Base-by-base conservation (phyloP, 331 rosid genomes). In the Malus hybrid region DNA sequence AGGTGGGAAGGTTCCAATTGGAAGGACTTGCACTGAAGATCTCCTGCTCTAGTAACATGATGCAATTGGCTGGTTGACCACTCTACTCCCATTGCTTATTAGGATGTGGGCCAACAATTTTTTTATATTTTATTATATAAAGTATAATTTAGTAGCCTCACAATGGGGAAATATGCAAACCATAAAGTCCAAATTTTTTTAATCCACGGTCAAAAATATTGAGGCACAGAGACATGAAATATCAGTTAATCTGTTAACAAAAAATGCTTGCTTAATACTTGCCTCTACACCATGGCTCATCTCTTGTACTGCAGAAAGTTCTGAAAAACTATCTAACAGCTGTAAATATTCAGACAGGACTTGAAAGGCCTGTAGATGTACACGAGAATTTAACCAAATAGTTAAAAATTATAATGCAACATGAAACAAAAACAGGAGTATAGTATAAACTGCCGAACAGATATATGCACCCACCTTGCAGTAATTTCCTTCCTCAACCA, bases 201-300 rank as follows among this genome's bases (percentile, higher is more conserved):
- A 69, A 52, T 16, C 46, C 46, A 77, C 12, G 13, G 52, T 8
- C 3, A 34, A 59, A 56, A n/a, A 74, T 63, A 72, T 69, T 70
- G 54, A 52, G 57, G 57, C 66, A 28, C 28, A 42, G 56, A 56
- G n/a, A 34, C 29, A 66, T 57, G 24, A n/a, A 34, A 24, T 33
- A 50, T 33, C 31, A 6, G 11, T 18, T 19, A 61, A 56, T 73
- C 75, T 69, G 34, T 27, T 57, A 64, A 79, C 54, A 34, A 72
- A 42, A 74, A 72, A 75, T 72, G 44, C 57, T 72, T 79, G 79
- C 59, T 71, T n/a, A 81, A 86, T 62, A 78, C 72, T 86, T 83
- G 87, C 99, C 97, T 95, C 99, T 72, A 92, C 98, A 19, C 90
- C 97, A 75, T 80, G 88, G 73, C 97, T 89, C 94, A 95, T 95